Percentiles rank a stretch among this genome's conserved stretches.
Conservation (phyloP, 2,329 filamentous ascomycete genomes). For the Diaporthe vaccinii region DNA sequence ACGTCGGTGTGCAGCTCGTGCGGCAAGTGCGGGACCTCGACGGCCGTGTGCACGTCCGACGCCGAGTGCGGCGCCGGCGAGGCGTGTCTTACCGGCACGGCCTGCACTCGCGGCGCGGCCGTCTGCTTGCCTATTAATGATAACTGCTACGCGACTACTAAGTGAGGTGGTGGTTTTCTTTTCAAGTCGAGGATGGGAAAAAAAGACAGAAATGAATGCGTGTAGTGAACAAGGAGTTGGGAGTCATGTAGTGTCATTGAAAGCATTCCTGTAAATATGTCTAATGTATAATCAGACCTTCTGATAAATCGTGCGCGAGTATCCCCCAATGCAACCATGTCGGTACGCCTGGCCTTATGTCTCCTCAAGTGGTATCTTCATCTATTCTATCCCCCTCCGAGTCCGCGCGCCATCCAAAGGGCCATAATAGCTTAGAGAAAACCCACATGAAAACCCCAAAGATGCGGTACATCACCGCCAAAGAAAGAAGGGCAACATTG, state of each 20-base stretch:
- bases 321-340: background rate
- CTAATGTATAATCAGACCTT: slow-evolving; percentile 21
- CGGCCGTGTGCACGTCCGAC: slow-evolving; percentile 25
- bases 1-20: slow-evolving; percentile 28
- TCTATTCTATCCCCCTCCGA: background rate
- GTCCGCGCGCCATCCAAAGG: background rate
- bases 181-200: background rate
- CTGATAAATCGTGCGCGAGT: background rate
- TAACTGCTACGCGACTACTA: slow-evolving; percentile 23
- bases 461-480: slow-evolving; percentile 35
- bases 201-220: too few relatives aligned
- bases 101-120: background rate
- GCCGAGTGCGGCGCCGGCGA: slow-evolving; percentile 18
- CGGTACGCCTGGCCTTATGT: background rate
- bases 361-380: background rate
- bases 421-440: background rate
- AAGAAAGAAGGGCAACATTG: slow-evolving; percentile 20
- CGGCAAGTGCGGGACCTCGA: slow-evolving; percentile 32
- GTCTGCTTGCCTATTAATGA: slow-evolving; percentile 31
- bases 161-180: background rate
- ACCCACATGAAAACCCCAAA: slow-evolving; percentile 21
- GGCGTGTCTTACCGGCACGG: slow-evolving; percentile 17
- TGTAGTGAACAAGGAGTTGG: background rate
- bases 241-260: background rate
- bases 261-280: slow-evolving; percentile 1